Percentiles rank a stretch among this genome's conserved stretches.
These are phyloP conservation scores for Trametes maxima DNA, from an alignment of 768 basidiomycete species.

Conservation along the genomic window DNA sequence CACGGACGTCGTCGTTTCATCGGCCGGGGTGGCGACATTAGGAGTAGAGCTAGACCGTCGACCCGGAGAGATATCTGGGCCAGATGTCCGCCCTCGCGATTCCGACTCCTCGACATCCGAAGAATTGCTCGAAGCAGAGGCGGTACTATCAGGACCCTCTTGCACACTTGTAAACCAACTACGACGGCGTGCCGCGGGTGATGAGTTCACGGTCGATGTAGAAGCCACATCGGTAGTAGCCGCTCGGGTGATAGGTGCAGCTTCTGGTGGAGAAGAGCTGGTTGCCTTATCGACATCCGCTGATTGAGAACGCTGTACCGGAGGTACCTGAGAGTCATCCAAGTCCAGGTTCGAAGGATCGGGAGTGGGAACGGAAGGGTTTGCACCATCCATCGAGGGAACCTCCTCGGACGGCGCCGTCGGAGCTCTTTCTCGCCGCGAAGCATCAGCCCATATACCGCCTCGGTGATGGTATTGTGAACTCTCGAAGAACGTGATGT, in stretches of 20 bases:
- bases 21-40: not conserved
- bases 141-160: constrained; percentile 37
- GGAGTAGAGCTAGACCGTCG: constrained; percentile 23
- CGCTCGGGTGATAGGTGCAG: constrained; percentile 28
- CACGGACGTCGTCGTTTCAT: not conserved
- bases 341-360: constrained; percentile 21
- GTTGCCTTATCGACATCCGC: constrained; percentile 27
- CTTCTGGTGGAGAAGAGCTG: constrained; percentile 28
- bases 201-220: constrained; percentile 25
- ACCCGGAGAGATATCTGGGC: constrained; percentile 5
- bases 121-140: not conserved
- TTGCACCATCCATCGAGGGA: constrained; percentile 26
- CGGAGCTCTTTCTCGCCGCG: constrained; percentile 41
- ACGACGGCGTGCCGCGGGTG: constrained; percentile 41
- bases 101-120: constrained; percentile 9
- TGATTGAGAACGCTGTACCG: constrained; percentile 34
- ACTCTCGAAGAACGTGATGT: constrained; percentile 94
- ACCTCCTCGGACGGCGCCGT: constrained; percentile 6
- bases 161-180: constrained; percentile 57
- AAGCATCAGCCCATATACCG: constrained; percentile 87
- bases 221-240: constrained; percentile 25
- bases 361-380: constrained; percentile 41
- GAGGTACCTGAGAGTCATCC: constrained; percentile 22
- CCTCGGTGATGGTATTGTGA: constrained; percentile 64
- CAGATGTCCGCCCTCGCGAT: constrained; percentile 20